Percentiles rank a stretch among this genome's conserved stretches.
Conservation (phyloP, 139 green algal species). For the Picochlorum sp. region DNA sequence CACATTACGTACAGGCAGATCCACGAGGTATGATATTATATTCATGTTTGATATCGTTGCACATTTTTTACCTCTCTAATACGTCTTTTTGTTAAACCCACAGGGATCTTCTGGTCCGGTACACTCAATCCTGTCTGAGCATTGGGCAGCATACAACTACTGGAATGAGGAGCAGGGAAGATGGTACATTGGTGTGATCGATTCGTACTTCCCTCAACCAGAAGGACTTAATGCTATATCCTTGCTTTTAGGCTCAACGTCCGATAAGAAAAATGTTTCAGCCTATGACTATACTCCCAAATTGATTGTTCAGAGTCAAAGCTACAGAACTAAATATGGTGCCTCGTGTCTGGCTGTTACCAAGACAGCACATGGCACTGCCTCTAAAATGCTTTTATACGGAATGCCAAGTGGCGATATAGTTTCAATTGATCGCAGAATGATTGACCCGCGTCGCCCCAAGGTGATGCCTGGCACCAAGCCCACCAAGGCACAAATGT, state of each 20-base stretch:
- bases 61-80: no score
- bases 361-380: slow-evolving; percentile 66
- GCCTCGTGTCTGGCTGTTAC: slow-evolving; percentile 43
- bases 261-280: slow-evolving; percentile 25
- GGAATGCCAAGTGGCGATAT: slow-evolving; percentile 56
- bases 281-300: background rate
- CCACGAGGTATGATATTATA: no score
- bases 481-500: slow-evolving; percentile 53
- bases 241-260: slow-evolving; percentile 23
- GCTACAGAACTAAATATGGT: slow-evolving; percentile 10
- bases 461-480: slow-evolving; percentile 29
- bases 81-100: no score
- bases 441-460: slow-evolving; percentile 78
- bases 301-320: background rate
- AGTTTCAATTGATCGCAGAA: slow-evolving; percentile 75
- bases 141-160: slow-evolving; percentile 78
- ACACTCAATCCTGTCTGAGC: slow-evolving; percentile 57
- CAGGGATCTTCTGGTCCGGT: slow-evolving; percentile 57
- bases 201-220: slow-evolving; percentile 50
- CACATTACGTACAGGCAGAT: slow-evolving; percentile 55
- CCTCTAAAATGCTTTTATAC: slow-evolving; percentile 74
- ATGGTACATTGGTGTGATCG: slow-evolving; percentile 28
- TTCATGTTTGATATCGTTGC: no score
- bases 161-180: slow-evolving; percentile 35
- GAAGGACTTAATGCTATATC: slow-evolving; percentile 30